Percentiles rank a stretch among this genome's conserved stretches.
phyloP scores from a whole-genome alignment of 75 land plant species.

The Gnetum montanum region DNA sequence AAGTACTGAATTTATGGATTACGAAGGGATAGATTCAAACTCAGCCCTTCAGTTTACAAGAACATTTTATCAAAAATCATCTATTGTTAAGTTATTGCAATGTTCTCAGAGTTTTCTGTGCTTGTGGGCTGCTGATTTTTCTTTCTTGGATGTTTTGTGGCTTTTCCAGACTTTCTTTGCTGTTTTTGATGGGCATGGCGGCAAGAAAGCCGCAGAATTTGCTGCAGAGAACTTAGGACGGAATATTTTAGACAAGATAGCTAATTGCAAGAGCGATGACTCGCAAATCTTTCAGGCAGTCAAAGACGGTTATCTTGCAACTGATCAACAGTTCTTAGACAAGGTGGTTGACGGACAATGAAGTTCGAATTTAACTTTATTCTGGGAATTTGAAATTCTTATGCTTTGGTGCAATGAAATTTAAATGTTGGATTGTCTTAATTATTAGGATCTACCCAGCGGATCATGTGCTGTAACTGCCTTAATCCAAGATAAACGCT shows the following conservation, averaged over 20 bases:
- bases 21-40: too few species aligned
- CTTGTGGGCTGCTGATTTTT: too few species aligned
- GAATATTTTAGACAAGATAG: constrained; percentile 25
- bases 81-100: too few species aligned
- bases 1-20: too few species aligned
- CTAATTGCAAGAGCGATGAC: constrained; percentile 7
- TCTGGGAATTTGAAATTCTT: background rate
- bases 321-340: constrained; percentile 40
- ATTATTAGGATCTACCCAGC: constrained; percentile 42
- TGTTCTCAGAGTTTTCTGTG: too few species aligned
- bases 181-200: constrained; percentile 76
- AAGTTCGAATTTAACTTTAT: background rate
- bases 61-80: too few species aligned
- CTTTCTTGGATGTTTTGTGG: too few species aligned
- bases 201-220: constrained; percentile 36
- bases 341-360: constrained; percentile 21
- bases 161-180: constrained; percentile 71
- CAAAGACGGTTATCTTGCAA: constrained; percentile 30
- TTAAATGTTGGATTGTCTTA: background rate
- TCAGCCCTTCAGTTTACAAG: too few species aligned
- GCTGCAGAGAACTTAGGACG: constrained; percentile 36
- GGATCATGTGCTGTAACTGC: constrained; percentile 66
- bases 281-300: constrained; percentile 22
- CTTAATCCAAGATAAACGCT: constrained; percentile 30
- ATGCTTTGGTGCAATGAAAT: background rate